phyloP scores from a whole-genome alignment of 2,329 filamentous ascomycete genomes.

The Xylaria sp. region DNA sequence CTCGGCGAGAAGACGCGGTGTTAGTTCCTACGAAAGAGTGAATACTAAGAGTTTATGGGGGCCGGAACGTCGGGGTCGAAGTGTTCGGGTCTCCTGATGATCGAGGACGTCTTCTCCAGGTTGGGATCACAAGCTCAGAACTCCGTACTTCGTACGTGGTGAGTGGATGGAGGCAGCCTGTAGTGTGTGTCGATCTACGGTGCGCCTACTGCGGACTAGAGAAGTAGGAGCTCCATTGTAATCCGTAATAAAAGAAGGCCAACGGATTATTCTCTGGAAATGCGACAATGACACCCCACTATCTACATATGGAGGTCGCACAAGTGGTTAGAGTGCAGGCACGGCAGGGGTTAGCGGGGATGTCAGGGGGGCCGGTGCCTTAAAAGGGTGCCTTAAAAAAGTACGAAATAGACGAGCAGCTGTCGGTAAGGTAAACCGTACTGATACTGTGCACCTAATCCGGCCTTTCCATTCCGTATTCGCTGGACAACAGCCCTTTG shows the following conservation, averaged over 20 bases:
- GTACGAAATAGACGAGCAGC: not conserved
- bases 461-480: too few species aligned
- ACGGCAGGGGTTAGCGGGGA: not conserved
- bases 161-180: not conserved
- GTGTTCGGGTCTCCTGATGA: not conserved
- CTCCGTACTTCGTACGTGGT: too few species aligned
- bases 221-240: not conserved
- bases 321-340: not conserved
- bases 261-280: not conserved
- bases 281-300: not conserved
- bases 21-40: not conserved
- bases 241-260: not conserved
- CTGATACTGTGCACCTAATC: not conserved
- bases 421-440: not conserved
- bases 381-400: not conserved
- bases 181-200: not conserved
- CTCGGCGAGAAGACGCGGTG: conserved; percentile 7
- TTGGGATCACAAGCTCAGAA: not conserved
- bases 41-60: not conserved
- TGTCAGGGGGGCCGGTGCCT: not conserved
- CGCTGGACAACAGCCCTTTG: too few species aligned
- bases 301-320: not conserved
- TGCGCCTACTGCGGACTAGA: too few species aligned
- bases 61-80: not conserved
- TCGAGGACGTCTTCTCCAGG: not conserved